Evolutionary conservation across 257 asterid genomes (phyloP), one percentile per base, ranked within the genome.

Genomic region (Nemophila menziesii): DNA sequence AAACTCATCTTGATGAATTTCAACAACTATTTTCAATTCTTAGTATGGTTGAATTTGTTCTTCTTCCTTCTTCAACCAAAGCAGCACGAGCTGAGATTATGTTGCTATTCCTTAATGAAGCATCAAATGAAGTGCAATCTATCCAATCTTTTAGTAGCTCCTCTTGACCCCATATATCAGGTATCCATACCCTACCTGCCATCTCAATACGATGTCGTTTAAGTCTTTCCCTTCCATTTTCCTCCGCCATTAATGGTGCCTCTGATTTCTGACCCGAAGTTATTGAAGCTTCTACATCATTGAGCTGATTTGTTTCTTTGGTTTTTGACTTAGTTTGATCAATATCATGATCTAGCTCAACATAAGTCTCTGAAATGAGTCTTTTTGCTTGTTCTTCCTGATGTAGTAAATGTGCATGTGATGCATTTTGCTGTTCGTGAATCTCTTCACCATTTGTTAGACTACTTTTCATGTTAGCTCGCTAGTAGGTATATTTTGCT

Each of bases 111-210:
- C 70, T 65, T 47, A 79, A 48, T 0, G 78, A 49, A 4, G 77
- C 74, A 56, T 86, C 97, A 47, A 82, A 79, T 11, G 71, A 66
- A 37, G 72, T 54, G 21, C 93, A 79, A 43, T 86, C 97, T 33
- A 62, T 60, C 97, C 90, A 82, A 16, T 77, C 97, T 62, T 82
- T 72, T 2, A 86, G 84, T 19, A 77, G 43, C 24, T 55, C 70
- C 48, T 86, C 96, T 55, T 82, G 84, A 0, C 92, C 94, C 97
- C 94, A 86, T 52, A 70, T 74, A 13, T 86, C 97, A 49, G 97
- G 97, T 43, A 86, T 74, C 97, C 94, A 79, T 0, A 79, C 97
- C 55, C 63, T 81, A 61, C 93, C 94, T 55, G 93, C 86, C 24
- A 79, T 73, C 52, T 79, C 97, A 5, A 65, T 58, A 57, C 94